Percentiles rank a stretch among this genome's conserved stretches.
Evolutionary conservation across 495 filamentous ascomycete species (phyloP).

Genomic region (Letharia columbiana): DNA sequence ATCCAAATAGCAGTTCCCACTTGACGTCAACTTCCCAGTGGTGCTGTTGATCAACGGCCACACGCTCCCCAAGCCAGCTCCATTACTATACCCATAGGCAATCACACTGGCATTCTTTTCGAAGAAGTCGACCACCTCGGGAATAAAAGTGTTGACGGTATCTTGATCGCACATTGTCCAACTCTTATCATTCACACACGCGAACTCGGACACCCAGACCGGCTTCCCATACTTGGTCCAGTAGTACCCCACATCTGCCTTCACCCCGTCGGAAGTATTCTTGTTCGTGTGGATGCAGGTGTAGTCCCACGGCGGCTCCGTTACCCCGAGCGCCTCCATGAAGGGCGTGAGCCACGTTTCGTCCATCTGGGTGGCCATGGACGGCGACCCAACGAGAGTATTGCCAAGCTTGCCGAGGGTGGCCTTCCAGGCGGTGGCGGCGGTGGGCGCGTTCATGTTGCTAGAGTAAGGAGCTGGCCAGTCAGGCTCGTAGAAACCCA

Average conservation of each 20-base stretch:
- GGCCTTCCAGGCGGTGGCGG: constrained; percentile 23
- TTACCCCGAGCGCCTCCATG: neutral
- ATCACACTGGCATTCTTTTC: constrained; percentile 22
- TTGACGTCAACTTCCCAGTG: constrained; percentile 24
- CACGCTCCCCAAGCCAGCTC: constrained; percentile 23
- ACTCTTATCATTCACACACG: constrained; percentile 25
- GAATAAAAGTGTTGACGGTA: constrained; percentile 20
- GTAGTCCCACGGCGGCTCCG: constrained; percentile 23
- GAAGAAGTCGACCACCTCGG: constrained; percentile 24
- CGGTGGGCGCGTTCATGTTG: constrained; percentile 21
- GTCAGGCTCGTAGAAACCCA: constrained; percentile 31
- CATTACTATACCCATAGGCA: constrained; percentile 27
- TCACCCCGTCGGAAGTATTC: constrained; percentile 21
- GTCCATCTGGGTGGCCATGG: constrained; percentile 26
- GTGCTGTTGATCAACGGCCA: constrained; percentile 21
- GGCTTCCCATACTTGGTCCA: constrained; percentile 25
- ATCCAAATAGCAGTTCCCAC: constrained; percentile 24
- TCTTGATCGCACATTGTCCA: constrained; percentile 24
- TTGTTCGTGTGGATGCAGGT: constrained; percentile 29
- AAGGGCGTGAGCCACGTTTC: constrained; percentile 28
- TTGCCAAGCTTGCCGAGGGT: constrained; percentile 22
- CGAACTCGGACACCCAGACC: constrained; percentile 29
- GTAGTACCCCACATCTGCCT: constrained; percentile 26
- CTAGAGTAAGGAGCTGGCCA: constrained; percentile 24
- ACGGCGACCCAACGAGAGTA: constrained; percentile 24